Percentiles rank a stretch among this genome's conserved stretches.
These are phyloP conservation scores for Ilyonectria sp. DNA, from an alignment of 2,329 filamentous ascomycete species.

Conservation along the genomic window DNA sequence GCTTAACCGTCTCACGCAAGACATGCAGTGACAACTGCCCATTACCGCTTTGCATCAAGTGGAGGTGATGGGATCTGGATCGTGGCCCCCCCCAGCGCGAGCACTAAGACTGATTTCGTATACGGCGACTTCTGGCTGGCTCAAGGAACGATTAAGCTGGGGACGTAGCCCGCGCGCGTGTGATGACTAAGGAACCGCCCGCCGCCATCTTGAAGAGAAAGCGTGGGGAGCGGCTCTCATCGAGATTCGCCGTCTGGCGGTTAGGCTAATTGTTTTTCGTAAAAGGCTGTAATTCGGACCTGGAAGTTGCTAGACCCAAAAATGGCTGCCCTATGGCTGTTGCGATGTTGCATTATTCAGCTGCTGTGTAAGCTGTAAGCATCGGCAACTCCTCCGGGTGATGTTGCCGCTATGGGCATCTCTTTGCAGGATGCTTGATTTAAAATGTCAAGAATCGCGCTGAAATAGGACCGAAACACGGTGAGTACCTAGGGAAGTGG, in stretches of 20 bases:
- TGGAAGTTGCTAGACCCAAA: background rate
- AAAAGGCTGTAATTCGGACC: background rate
- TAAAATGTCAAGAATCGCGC: background rate
- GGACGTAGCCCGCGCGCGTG: constrained; percentile 17
- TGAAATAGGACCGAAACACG: background rate
- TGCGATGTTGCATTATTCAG: constrained; percentile 17
- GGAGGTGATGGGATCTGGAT: background rate
- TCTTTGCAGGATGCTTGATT: background rate
- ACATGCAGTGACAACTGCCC: background rate
- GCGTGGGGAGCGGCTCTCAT: background rate
- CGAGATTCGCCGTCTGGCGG: background rate
- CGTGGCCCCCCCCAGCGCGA: background rate
- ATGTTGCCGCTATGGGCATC: background rate
- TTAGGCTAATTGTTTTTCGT: background rate
- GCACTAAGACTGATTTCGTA: constrained; percentile 4
- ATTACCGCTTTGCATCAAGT: background rate
- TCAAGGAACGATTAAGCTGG: constrained; percentile 1
- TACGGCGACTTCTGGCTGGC: background rate
- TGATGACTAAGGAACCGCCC: constrained; percentile 33
- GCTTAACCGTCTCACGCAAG: background rate
- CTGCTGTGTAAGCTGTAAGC: constrained; percentile 4
- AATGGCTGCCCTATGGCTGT: background rate
- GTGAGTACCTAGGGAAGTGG: background rate
- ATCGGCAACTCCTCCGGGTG: too few species aligned
- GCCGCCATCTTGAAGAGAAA: background rate